Evolutionary conservation across 441 rosid genomes (phyloP).

Genomic region (Arabidopsis hybrid): DNA sequence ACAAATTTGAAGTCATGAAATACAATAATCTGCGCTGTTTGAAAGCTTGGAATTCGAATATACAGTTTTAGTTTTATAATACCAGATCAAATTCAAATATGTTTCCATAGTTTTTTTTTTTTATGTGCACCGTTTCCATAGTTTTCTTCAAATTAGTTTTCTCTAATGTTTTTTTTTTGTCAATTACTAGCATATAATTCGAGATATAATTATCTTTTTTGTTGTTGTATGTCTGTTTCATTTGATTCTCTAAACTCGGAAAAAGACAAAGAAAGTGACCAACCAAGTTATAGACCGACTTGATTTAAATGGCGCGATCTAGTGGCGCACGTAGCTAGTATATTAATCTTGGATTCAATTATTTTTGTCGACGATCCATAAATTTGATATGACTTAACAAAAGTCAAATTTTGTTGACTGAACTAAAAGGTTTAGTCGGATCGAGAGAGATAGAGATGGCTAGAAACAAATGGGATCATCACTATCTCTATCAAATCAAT

Average conservation of each 20-base stretch:
- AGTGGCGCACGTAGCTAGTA: conserved; percentile 25
- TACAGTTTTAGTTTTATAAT: background rate
- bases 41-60: background rate
- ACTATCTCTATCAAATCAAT: conserved; percentile 42
- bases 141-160: too few relatives aligned
- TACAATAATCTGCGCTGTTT: background rate
- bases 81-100: background rate
- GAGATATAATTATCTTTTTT: background rate
- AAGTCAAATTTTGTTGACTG: conserved; percentile 37
- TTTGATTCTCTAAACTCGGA: conserved; percentile 1
- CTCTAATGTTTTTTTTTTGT: too few relatives aligned
- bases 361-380: conserved; percentile 33
- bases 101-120: too few relatives aligned
- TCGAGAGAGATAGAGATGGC: conserved; percentile 34
- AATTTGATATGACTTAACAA: conserved; percentile 36
- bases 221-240: background rate
- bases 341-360: conserved; percentile 15
- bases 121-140: too few relatives aligned
- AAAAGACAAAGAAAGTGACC: background rate
- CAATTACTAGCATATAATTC: too few relatives aligned
- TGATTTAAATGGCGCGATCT: conserved; percentile 20
- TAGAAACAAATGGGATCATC: conserved; percentile 30
- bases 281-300: conserved; percentile 9
- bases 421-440: conserved; percentile 27
- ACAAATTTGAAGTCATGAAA: background rate